These are phyloP conservation scores for Debaryomyces singareniensis DNA, from an alignment of 1,139 yeast genomes.

Conservation along the genomic window DNA sequence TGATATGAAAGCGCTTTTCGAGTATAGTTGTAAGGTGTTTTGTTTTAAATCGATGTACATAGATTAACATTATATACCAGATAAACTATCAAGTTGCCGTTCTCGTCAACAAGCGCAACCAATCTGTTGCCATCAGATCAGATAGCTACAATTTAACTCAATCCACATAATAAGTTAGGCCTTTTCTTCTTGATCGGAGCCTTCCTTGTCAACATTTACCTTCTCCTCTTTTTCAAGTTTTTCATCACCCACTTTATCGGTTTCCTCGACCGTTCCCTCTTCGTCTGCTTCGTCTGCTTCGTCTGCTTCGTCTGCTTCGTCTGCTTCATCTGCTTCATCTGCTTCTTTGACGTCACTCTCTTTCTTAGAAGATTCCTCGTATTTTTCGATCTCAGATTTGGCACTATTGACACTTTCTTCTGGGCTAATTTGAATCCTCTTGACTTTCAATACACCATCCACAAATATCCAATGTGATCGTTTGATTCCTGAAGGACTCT, in stretches of 20 bases:
- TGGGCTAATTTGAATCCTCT: constrained; percentile 69
- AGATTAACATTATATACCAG: too few relatives aligned
- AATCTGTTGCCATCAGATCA: too few relatives aligned
- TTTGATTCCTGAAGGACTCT: constrained; percentile 67
- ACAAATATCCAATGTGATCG: constrained; percentile 89
- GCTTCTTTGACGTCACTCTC: constrained; percentile 5
- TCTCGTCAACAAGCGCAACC: too few relatives aligned
- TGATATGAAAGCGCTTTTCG: too few relatives aligned
- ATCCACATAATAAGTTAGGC: too few relatives aligned
- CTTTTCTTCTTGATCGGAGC: constrained; percentile 1
- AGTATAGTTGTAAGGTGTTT: too few relatives aligned
- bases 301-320: constrained; percentile 9
- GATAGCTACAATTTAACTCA: too few relatives aligned
- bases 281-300: constrained; percentile 5
- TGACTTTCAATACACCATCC: constrained; percentile 64
- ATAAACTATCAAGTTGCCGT: too few relatives aligned
- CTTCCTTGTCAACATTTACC: background rate
- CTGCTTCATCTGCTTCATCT: constrained; percentile 6
- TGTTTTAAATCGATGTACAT: too few relatives aligned
- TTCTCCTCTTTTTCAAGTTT: constrained; percentile 3
- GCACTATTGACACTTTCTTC: constrained; percentile 67
- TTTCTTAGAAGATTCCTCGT: constrained; percentile 15
- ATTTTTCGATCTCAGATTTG: constrained; percentile 42
- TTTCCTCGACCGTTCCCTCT: constrained; percentile 3
- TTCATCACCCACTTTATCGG: constrained; percentile 6